A percentile compares a stretch with the other conserved stretches of the same genome.
Conservation (phyloP, 73 alveolate species). For the Uronychia setigera region DNA sequence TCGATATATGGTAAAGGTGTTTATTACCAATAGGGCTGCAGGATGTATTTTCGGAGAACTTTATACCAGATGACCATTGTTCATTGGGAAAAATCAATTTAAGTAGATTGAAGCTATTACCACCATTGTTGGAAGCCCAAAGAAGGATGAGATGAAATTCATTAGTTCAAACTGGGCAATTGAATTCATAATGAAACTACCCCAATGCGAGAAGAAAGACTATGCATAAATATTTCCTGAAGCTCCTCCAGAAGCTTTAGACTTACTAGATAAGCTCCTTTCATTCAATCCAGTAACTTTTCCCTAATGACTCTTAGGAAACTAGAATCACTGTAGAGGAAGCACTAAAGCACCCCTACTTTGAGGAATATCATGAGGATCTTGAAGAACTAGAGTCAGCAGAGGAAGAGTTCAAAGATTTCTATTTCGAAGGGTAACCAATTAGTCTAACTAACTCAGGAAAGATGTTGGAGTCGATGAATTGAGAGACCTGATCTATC, state of each 20-base stretch:
- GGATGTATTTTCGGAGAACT: conserved; percentile 88
- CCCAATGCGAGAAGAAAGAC: conserved; percentile 36
- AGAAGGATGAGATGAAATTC: conserved; percentile 59
- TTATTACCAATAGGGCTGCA: no score
- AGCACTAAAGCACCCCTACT: conserved; percentile 88
- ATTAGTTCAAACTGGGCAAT: conserved; percentile 70
- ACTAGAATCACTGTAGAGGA: conserved; percentile 87
- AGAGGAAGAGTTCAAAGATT: conserved; percentile 25
- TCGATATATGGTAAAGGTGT: conserved; percentile 93
- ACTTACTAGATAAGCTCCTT: conserved; percentile 62
- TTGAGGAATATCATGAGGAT: conserved; percentile 45
- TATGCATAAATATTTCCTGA: conserved; percentile 42
- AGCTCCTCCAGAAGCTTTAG: conserved; percentile 82
- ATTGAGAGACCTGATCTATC: conserved; percentile 44
- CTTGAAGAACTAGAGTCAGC: conserved; percentile 68
- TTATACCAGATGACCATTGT: conserved; percentile 73
- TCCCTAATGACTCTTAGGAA: no score
- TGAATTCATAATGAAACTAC: conserved; percentile 61
- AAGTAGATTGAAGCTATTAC: conserved; percentile 81
- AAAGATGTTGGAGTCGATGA: conserved; percentile 32
- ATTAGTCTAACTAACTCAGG: not conserved
- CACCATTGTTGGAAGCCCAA: conserved; percentile 82
- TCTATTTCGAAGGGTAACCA: conserved; percentile 57
- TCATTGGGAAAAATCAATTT: conserved; percentile 82
- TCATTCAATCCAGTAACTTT: conserved; percentile 81